These are phyloP conservation scores for Aspergillus caelatus DNA, from an alignment of 2,329 filamentous ascomycete species.

Conservation along the genomic window DNA sequence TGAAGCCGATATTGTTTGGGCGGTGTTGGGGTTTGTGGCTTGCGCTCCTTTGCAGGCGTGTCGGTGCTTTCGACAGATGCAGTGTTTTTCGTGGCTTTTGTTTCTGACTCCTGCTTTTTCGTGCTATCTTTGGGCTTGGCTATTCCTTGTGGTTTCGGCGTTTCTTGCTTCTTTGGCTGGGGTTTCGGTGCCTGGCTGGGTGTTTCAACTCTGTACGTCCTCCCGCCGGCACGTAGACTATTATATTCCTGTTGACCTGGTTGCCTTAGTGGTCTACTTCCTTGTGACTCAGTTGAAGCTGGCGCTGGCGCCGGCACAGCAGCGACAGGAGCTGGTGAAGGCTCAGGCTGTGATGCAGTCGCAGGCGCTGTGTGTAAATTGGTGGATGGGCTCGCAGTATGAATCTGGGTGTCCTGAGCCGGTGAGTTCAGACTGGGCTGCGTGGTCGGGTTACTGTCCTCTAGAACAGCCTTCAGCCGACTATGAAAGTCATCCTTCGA, in stretches of 20 bases:
- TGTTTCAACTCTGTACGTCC: neutral
- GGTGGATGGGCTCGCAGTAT: slow-evolving; percentile 1
- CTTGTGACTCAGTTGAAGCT: slow-evolving; percentile 7
- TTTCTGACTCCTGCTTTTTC: neutral
- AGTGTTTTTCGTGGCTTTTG: slow-evolving; percentile 31
- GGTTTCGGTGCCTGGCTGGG: slow-evolving; percentile 55
- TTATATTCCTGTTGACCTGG: neutral
- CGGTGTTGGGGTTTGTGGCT: slow-evolving; percentile 21
- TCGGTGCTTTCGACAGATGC: slow-evolving; percentile 12
- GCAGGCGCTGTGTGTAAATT: slow-evolving; percentile 8
- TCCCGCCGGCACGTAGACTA: slow-evolving; percentile 3
- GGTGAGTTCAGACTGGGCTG: neutral
- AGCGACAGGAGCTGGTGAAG: slow-evolving; percentile 1
- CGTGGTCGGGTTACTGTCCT: slow-evolving; percentile 18
- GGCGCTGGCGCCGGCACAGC: slow-evolving; percentile 20
- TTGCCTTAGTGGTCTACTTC: neutral
- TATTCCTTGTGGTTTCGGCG: neutral
- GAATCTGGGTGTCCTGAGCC: slow-evolving; percentile 3
- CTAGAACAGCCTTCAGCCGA: slow-evolving; percentile 53
- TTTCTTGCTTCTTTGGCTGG: slow-evolving; percentile 57
- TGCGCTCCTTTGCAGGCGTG: slow-evolving; percentile 14
- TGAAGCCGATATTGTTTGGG: slow-evolving; percentile 64
- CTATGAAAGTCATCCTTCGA: slow-evolving; percentile 67
- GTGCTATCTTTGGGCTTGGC: neutral
- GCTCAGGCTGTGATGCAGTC: slow-evolving; percentile 10